phyloP scores from a whole-genome alignment of 169 alveolate species.

The Plasmodium sp. region DNA sequence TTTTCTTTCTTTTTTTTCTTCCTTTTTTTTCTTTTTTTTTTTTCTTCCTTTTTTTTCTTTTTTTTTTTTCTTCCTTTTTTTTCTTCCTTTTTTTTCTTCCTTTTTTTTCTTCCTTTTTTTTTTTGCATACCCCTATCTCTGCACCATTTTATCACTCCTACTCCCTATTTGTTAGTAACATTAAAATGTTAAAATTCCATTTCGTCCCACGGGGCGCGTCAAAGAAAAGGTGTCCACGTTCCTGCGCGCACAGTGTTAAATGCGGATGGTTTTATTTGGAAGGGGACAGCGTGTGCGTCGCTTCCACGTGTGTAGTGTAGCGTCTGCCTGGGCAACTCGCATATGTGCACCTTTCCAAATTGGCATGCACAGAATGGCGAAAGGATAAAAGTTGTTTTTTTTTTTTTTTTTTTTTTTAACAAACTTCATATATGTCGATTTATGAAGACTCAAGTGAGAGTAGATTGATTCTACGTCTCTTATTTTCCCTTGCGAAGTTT shows the following conservation, averaged over 20 bases:
- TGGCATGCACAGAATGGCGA: background rate
- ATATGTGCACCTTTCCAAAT: background rate
- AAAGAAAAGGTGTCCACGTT: background rate
- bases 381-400: background rate
- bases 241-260: background rate
- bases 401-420: background rate
- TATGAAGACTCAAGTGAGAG: background rate
- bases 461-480: background rate
- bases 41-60: background rate
- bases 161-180: constrained; percentile 3
- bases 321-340: background rate
- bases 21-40: too few species aligned
- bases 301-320: too few species aligned
- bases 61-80: background rate
- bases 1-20: too few species aligned
- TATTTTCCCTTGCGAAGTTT: background rate
- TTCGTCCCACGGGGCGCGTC: background rate
- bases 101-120: background rate
- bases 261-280: background rate
- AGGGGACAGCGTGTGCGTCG: background rate
- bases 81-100: too few species aligned
- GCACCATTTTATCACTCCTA: background rate
- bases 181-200: background rate
- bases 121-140: background rate
- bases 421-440: background rate